Evolutionary conservation across 805 yeast genomes (phyloP).

Genomic region (Wickerhamiella occidentalis): DNA sequence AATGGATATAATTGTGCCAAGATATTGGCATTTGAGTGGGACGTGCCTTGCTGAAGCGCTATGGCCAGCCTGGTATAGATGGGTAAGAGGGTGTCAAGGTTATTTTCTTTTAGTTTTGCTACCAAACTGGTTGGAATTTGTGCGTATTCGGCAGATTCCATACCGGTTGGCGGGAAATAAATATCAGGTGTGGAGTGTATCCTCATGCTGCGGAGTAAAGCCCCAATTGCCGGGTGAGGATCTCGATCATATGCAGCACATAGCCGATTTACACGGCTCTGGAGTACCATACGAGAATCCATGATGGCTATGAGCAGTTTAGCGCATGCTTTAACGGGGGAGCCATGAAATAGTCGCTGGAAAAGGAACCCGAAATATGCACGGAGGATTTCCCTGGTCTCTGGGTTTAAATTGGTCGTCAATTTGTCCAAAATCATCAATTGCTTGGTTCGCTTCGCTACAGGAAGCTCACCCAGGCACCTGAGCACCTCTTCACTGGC

Average conservation of each 20-base stretch:
- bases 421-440: background rate
- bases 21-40: background rate
- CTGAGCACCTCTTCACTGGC: background rate
- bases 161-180: slow-evolving; percentile 12
- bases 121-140: background rate
- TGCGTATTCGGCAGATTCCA: background rate
- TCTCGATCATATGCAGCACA: background rate
- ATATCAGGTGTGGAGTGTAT: background rate
- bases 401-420: background rate
- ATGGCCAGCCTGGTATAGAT: background rate
- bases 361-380: background rate
- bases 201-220: slow-evolving; percentile 5
- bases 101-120: background rate
- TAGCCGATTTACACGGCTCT: slow-evolving; percentile 1
- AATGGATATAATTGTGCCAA: slow-evolving; percentile 9
- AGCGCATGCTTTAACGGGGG: background rate
- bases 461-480: background rate
- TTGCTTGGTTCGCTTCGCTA: background rate
- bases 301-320: slow-evolving; percentile 1
- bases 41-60: background rate
- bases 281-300: background rate
- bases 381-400: background rate
- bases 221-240: background rate
- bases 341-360: background rate
- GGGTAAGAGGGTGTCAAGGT: background rate